Base-by-base conservation (phyloP, 495 filamentous ascomycete species). In the Penicillium taxi region DNA sequence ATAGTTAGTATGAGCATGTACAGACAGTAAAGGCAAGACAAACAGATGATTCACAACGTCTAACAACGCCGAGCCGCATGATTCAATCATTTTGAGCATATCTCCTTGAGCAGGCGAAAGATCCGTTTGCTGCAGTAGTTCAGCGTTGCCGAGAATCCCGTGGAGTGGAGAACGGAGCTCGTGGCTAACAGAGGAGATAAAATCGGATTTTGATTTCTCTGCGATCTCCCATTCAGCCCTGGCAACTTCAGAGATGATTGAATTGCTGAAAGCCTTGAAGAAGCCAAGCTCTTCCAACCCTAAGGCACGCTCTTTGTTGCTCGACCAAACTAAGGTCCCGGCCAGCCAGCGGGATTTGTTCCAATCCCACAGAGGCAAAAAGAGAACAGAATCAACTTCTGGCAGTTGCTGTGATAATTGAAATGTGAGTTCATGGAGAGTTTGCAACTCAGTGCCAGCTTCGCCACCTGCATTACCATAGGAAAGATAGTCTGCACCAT, bases 101-200 rank as follows among this genome's bases (percentile, higher is more conserved):
- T 74, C 72, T 18, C 56, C 60, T 32, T 81, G 76, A 18, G 68
- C 61, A 5, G 57, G 51, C 22, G 73, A 61, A 3, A 78, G 59
- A 12, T 60, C 42, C 0, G 69, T 75, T 8, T 74, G 70, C 15
- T 74, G 64, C 5, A 88, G 48, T 21, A 88, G 65, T 52, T 86
- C 81, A 1, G 74, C 67, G 45, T 69, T 76, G 0, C 74, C 77
- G 1, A 84, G 50, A 33, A 84, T 78, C 3, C 81, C 81, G 42
- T 85, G 80, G 9, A 88, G 54, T 0, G 83, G 83, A 0, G 74
- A 81, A 0, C 83, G 72, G 12, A 87, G 63, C 44, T 88, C 83
- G 48, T 88, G 83, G 20, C 77, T 82, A 17, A 88, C 72, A 8
- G 76, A 82, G 0, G 77, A 77, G 20, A 88, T 76, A 37, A 86